These are phyloP conservation scores for Metschnikowia gelsemii DNA, from an alignment of 805 yeast genomes.

Conservation along the genomic window DNA sequence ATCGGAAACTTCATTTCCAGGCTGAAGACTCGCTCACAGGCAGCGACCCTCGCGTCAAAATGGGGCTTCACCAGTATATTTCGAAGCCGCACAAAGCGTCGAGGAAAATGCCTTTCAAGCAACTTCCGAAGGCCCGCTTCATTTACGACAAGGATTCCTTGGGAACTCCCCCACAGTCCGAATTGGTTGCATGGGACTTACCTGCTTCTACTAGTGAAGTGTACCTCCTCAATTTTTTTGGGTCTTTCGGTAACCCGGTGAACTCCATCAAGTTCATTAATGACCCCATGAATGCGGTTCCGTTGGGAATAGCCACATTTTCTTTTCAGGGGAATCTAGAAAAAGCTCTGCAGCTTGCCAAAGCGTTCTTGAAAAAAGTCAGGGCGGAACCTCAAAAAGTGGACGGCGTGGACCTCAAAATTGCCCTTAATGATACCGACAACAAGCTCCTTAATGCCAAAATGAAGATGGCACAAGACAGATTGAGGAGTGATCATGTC, in stretches of 20 bases:
- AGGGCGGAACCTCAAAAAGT: conserved; percentile 36
- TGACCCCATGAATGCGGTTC: conserved; percentile 76
- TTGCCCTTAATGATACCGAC: conserved; percentile 50
- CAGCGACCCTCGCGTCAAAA: conserved; percentile 43
- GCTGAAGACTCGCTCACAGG: conserved; percentile 19
- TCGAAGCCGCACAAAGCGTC: conserved; percentile 39
- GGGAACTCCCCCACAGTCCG: conserved; percentile 71
- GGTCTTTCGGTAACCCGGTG: conserved; percentile 59
- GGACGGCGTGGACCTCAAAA: conserved; percentile 53
- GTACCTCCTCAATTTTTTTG: conserved; percentile 51
- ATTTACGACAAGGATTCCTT: conserved; percentile 67
- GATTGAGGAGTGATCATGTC: conserved; percentile 24
- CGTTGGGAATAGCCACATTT: conserved; percentile 68
- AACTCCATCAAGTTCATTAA: conserved; percentile 55
- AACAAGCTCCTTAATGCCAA: conserved; percentile 37
- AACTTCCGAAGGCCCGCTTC: conserved; percentile 43
- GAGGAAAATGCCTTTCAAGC: conserved; percentile 43
- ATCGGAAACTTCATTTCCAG: conserved; percentile 42
- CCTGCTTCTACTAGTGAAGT: conserved; percentile 52
- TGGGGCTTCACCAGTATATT: conserved; percentile 28
- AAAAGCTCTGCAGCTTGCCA: conserved; percentile 42
- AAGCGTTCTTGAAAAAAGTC: conserved; percentile 28
- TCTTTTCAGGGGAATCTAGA: conserved; percentile 57
- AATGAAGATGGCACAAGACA: conserved; percentile 29
- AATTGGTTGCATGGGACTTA: conserved; percentile 67